Evolutionary conservation across 169 alveolate species (phyloP).

Genomic region (Plasmodium gaboni): DNA sequence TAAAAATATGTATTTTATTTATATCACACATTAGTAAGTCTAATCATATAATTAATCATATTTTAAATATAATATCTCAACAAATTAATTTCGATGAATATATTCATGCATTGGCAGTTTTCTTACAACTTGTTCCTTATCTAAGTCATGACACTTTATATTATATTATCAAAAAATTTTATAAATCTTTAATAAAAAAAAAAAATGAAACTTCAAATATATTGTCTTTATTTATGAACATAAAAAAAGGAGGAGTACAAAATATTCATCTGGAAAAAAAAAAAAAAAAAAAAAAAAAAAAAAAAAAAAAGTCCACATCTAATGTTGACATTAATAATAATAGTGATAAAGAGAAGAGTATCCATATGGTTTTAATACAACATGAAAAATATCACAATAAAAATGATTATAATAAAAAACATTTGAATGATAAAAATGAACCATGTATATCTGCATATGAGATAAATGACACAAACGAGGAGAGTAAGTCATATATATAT

Average conservation of each 20-base stretch:
- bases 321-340: neutral
- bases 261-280: no score
- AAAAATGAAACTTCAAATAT: no score
- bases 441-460: neutral
- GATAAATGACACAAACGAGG: no score
- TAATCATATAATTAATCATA: conserved; percentile 14
- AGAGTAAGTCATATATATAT: no score
- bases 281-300: neutral
- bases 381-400: neutral
- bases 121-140: conserved; percentile 3
- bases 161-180: conserved; percentile 21
- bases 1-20: conserved; percentile 26
- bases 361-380: neutral
- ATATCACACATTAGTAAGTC: conserved; percentile 6
- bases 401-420: neutral
- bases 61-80: neutral
- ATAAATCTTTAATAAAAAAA: neutral
- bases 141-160: conserved; percentile 47
- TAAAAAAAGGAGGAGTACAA: neutral
- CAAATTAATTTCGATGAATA: conserved; percentile 50
- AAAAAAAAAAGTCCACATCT: no score
- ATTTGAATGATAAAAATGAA: neutral
- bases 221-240: neutral
- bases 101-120: conserved; percentile 8
- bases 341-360: neutral